Conservation (phyloP, 2,329 filamentous ascomycete species). For the Claviceps sp. region DNA sequence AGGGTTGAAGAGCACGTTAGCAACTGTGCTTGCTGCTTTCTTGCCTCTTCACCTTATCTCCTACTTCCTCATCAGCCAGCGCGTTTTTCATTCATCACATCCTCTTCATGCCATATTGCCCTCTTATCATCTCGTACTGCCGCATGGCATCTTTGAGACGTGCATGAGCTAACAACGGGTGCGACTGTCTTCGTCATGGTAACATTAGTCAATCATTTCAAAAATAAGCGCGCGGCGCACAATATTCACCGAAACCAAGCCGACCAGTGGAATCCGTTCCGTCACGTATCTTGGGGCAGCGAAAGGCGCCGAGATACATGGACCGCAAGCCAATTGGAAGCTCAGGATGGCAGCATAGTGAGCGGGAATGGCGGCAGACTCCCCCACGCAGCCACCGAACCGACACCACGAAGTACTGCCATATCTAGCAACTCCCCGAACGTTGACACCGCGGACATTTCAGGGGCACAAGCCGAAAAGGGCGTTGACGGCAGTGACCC, state of each 20-base stretch:
- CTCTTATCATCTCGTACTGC: not conserved
- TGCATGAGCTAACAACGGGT: constrained; percentile 6
- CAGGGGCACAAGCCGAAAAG: constrained; percentile 10
- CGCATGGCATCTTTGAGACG: not conserved
- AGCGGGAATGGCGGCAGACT: constrained; percentile 17
- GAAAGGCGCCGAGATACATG: constrained; percentile 20
- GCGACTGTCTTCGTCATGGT: constrained; percentile 9
- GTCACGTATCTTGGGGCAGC: constrained; percentile 25
- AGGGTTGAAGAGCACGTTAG: too few species aligned
- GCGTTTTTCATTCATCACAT: too few species aligned
- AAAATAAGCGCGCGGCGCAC: constrained; percentile 31
- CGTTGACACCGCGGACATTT: constrained; percentile 12
- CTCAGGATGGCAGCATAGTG: constrained; percentile 12
- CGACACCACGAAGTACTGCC: constrained; percentile 10
- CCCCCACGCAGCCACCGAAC: constrained; percentile 22
- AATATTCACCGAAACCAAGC: constrained; percentile 25
- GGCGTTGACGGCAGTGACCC: constrained; percentile 6
- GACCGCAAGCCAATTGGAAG: constrained; percentile 21
- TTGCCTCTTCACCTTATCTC: not conserved
- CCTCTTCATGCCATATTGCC: not conserved
- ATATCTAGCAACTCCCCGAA: constrained; percentile 13
- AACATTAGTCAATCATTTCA: constrained; percentile 30
- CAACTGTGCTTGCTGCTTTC: not conserved
- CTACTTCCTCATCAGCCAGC: not conserved
- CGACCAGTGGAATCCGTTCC: constrained; percentile 32